Evolutionary conservation across 768 basidiomycete genomes (phyloP).

Genomic region (Crepidotus variabilis): DNA sequence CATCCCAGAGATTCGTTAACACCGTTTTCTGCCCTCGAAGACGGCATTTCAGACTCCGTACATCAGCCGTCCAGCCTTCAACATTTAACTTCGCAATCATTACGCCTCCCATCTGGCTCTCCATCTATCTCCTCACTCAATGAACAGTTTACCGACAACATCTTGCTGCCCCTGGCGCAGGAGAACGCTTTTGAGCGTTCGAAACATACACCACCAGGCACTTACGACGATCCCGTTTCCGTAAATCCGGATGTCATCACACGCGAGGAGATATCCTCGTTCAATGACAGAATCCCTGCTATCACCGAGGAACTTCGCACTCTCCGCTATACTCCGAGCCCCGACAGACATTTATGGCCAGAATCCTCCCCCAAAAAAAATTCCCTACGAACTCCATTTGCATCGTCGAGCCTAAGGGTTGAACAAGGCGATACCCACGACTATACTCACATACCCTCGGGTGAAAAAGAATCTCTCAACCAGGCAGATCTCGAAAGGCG

Average conservation of each 20-base stretch:
- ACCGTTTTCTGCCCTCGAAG: no score
- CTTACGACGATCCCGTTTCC: not conserved
- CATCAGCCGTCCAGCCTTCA: not conserved
- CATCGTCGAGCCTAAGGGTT: not conserved
- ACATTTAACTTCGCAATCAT: not conserved
- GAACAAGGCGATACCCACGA: not conserved
- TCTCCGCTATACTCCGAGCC: slow-evolving; percentile 10
- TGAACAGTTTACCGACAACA: not conserved
- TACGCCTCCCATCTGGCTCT: not conserved
- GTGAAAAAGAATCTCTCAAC: no score
- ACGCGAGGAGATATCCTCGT: not conserved
- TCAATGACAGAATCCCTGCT: not conserved
- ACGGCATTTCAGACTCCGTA: not conserved
- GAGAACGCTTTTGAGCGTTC: slow-evolving; percentile 1
- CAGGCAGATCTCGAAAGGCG: no score
- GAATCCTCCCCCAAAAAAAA: not conserved
- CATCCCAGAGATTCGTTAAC: no score
- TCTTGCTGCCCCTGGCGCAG: slow-evolving; percentile 3
- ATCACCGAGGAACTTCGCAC: not conserved
- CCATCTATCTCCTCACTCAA: not conserved
- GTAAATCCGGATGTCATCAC: not conserved
- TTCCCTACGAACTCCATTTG: not conserved
- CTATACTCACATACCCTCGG: no score
- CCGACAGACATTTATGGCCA: not conserved
- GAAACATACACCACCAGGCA: not conserved